A percentile compares a stretch with the other conserved stretches of the same genome.
phyloP scores from a whole-genome alignment of 768 basidiomycete genomes.

The Phaeotremella fagi region DNA sequence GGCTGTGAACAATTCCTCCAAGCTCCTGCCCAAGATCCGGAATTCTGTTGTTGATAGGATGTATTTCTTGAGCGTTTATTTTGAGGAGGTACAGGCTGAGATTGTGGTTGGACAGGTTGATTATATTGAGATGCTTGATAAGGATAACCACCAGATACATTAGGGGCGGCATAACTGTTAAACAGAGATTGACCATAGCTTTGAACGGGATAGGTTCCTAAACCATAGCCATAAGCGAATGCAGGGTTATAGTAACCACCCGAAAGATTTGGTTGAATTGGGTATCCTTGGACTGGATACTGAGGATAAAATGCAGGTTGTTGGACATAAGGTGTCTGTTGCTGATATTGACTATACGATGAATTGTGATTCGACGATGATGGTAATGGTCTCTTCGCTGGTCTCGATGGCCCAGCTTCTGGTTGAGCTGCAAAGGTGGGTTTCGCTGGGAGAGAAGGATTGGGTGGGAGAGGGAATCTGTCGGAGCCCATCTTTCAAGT shows the following conservation, averaged over 20 bases:
- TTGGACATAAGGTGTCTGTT: neutral
- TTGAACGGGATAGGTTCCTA: too few relatives aligned
- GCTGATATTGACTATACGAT: neutral
- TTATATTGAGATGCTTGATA: too few relatives aligned
- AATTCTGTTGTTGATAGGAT: too few relatives aligned
- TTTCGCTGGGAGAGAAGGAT: slow-evolving; percentile 5
- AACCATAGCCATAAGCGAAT: too few relatives aligned
- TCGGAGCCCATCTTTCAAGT: slow-evolving; percentile 9
- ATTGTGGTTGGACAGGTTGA: too few relatives aligned
- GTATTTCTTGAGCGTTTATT: too few relatives aligned
- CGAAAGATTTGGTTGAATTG: slow-evolving; percentile 12
- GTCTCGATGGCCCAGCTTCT: slow-evolving; percentile 5
- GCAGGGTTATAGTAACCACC: slow-evolving; percentile 15
- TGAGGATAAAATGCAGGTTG: neutral
- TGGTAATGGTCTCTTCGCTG: slow-evolving; percentile 1
- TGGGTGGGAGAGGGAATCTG: slow-evolving; percentile 1
- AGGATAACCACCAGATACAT: too few relatives aligned
- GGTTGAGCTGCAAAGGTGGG: slow-evolving; percentile 7
- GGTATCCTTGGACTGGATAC: neutral
- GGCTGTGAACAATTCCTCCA: slow-evolving; percentile 45
- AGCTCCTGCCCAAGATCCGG: slow-evolving; percentile 8
- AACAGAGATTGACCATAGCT: too few relatives aligned
- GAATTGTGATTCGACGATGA: neutral
- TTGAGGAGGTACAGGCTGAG: too few relatives aligned
- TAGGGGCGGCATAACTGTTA: too few relatives aligned